Evolutionary conservation across 2,329 filamentous ascomycete species (phyloP), one percentile per base, ranked within the genome.

Genomic region (Colletotrichum euphorbiae): DNA sequence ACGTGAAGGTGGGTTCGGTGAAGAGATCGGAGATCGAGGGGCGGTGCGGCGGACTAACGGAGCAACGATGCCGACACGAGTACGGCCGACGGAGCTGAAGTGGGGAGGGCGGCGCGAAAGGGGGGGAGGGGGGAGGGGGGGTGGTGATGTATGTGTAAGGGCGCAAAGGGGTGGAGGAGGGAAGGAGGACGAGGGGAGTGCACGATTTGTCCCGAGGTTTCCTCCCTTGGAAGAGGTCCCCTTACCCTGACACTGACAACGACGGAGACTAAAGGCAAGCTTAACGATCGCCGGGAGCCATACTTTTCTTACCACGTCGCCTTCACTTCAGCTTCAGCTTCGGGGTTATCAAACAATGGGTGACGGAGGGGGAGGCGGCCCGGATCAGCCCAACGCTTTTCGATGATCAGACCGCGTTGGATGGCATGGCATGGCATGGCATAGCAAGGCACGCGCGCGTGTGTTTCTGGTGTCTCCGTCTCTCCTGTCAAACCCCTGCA

Each of bases 381-480:
- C 24, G 7, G 46, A 50, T 50, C 46, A 50, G 46, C 19, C 46
- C 46, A 51, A 33, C 24, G 24, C 36, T 38, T 15, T 15, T 38
- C 46, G 28, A 51, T 31, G 46, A 51, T 51, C 46, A 51, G 46
- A 50, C 21, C 46, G 24, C 46, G 46, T 50, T 21, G 33, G 33
- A 28, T 28, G 3, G 24, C 24, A 28, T 28, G 24, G 24, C 4
- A 24, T 24, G 21, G 21, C 21, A 24, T 24, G 21, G 21, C 21
- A 24, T 3, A 4, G 21, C 21, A 24, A 24, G 21, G 21, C 24
- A 28, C 24, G 24, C 4, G 24, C 24, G 24, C 24, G 24, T 28
- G 24, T 28, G 6, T 28, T 28, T 28, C 6, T 28, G 24, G 24
- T 28, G 24, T 28, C 21, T 24, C n/a, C 4, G 21, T 24, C 3